These are phyloP conservation scores for Xylaria cubensis DNA, from an alignment of 495 filamentous ascomycete species.

Conservation along the genomic window DNA sequence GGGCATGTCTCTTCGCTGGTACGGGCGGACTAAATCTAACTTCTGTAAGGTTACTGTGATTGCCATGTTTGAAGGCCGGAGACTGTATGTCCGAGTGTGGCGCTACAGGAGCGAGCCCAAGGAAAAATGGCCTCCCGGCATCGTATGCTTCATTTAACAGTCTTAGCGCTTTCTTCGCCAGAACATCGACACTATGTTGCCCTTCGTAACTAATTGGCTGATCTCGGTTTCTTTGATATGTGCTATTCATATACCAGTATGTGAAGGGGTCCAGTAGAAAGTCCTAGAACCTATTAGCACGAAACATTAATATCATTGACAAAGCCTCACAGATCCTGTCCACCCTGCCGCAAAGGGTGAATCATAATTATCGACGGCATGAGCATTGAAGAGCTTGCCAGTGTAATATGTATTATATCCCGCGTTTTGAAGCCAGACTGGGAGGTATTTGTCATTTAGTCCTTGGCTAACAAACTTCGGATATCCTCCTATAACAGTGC, in stretches of 20 bases:
- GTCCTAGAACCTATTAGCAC: constrained; percentile 46
- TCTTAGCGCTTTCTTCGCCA: constrained; percentile 65
- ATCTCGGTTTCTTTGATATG: constrained; percentile 69
- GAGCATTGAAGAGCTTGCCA: constrained; percentile 74
- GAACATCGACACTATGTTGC: constrained; percentile 66
- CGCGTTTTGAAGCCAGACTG: constrained; percentile 71
- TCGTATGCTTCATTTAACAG: constrained; percentile 68
- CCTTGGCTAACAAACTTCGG: constrained; percentile 72
- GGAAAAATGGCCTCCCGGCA: constrained; percentile 67
- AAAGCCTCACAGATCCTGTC: constrained; percentile 49
- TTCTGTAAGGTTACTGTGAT: constrained; percentile 33
- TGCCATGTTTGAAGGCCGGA: constrained; percentile 44
- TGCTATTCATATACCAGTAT: constrained; percentile 72
- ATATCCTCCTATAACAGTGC: constrained; percentile 61
- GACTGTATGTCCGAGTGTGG: constrained; percentile 64
- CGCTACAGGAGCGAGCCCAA: constrained; percentile 69
- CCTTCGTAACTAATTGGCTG: constrained; percentile 63
- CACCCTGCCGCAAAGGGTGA: constrained; percentile 63
- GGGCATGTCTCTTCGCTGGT: constrained; percentile 52
- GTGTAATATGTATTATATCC: constrained; percentile 79
- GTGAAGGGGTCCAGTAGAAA: constrained; percentile 77
- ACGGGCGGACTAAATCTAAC: constrained; percentile 59
- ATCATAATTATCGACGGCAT: constrained; percentile 65
- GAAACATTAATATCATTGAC: not conserved
- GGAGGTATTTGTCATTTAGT: constrained; percentile 70